These are phyloP conservation scores for Chaetomium olivaceum DNA, from an alignment of 2,329 filamentous ascomycete genomes.

Conservation along the genomic window DNA sequence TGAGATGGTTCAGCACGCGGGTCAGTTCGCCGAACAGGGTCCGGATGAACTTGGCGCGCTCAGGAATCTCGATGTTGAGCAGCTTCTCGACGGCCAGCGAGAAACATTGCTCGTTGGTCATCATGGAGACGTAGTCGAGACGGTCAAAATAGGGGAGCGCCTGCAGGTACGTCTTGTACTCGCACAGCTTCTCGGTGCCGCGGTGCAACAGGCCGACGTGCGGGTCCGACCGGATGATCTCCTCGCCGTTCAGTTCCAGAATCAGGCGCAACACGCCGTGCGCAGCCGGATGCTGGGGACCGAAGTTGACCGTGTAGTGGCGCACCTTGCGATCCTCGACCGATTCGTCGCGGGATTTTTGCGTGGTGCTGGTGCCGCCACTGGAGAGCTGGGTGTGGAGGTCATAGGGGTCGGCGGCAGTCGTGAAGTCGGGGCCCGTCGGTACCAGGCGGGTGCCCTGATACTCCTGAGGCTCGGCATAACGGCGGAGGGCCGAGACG, in stretches of 20 bases:
- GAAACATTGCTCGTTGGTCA: conserved; percentile 99
- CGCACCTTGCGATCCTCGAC: conserved; percentile 77
- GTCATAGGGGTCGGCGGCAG: conserved; percentile 52
- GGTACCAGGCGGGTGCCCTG: conserved; percentile 64
- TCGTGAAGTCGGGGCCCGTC: conserved; percentile 63
- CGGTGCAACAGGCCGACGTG: conserved; percentile 95
- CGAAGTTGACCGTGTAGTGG: conserved; percentile 99
- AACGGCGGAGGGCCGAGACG: conserved; percentile 61
- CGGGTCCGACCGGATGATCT: conserved; percentile 93
- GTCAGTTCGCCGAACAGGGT: conserved; percentile 96
- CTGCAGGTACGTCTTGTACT: conserved; percentile 99
- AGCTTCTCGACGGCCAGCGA: conserved; percentile 96
- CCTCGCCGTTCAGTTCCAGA: conserved; percentile 95
- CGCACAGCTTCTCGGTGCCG: conserved; percentile 98
- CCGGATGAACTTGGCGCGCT: conserved; percentile 94
- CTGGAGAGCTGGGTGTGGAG: conserved; percentile 29
- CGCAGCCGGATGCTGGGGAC: conserved; percentile 95
- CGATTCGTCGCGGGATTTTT: conserved; percentile 51
- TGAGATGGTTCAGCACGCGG: conserved; percentile 91
- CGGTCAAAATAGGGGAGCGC: conserved; percentile 98
- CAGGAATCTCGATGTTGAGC: conserved; percentile 92
- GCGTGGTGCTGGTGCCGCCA: conserved; percentile 38
- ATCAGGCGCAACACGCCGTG: conserved; percentile 98
- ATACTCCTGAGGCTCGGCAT: conserved; percentile 57
- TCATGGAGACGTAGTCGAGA: conserved; percentile 99